Conservation (phyloP, 192 early-diverging fungal genomes). For the Gonapodya prolifera region DNA sequence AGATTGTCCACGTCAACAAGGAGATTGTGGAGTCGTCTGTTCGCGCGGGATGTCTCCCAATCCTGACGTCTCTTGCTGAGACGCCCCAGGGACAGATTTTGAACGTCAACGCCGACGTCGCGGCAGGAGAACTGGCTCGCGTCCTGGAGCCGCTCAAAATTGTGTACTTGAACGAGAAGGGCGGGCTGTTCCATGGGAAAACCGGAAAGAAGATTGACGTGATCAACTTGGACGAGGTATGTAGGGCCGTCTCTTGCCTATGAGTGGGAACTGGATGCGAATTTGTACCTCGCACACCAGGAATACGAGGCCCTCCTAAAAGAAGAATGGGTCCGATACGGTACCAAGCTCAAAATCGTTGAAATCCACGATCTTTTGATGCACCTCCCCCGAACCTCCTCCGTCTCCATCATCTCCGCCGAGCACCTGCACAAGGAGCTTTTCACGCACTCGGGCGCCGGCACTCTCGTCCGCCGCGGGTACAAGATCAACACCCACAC, state of each 20-base stretch:
- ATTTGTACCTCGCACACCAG: slow-evolving; percentile 20
- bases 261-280: background rate
- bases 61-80: slow-evolving; percentile 90
- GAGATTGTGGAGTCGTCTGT: slow-evolving; percentile 86
- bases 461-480: slow-evolving; percentile 92
- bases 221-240: slow-evolving; percentile 93
- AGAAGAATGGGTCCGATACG: slow-evolving; percentile 94
- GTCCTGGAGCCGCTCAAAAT: slow-evolving; percentile 96
- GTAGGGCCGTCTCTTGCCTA: slow-evolving; percentile 3
- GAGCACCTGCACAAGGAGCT: slow-evolving; percentile 98
- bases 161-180: slow-evolving; percentile 96
- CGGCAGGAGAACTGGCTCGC: slow-evolving; percentile 90
- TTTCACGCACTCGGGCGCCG: slow-evolving; percentile 95
- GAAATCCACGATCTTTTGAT: slow-evolving; percentile 97
- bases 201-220: slow-evolving; percentile 94
- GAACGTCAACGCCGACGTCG: slow-evolving; percentile 98
- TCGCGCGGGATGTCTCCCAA: slow-evolving; percentile 86
- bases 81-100: slow-evolving; percentile 92
- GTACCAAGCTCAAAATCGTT: slow-evolving; percentile 93
- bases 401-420: slow-evolving; percentile 97
- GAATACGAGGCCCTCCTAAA: slow-evolving; percentile 92
- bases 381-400: slow-evolving; percentile 89
- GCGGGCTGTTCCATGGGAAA: slow-evolving; percentile 83
- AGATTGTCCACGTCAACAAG: slow-evolving; percentile 82
- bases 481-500: slow-evolving; percentile 63